phyloP scores from a whole-genome alignment of 2,329 filamentous ascomycete genomes.

The Mycosphaerella sp. region DNA sequence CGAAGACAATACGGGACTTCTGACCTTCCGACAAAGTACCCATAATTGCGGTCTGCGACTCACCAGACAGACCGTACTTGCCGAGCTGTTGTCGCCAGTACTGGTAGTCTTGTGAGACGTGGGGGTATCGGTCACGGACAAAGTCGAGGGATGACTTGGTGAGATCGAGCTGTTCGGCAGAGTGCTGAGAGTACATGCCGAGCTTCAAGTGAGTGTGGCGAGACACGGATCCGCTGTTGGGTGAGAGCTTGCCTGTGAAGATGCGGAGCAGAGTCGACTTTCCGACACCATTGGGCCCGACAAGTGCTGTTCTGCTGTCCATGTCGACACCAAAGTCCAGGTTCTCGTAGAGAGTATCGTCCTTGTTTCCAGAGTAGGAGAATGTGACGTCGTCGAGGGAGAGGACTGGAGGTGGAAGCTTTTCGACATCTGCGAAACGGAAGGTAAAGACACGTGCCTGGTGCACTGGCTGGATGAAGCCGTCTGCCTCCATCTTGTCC shows the following conservation, averaged over 20 bases:
- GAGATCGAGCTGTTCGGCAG: conserved; percentile 93
- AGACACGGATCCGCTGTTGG: conserved; percentile 72
- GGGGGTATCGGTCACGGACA: conserved; percentile 86
- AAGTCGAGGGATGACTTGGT: conserved; percentile 98
- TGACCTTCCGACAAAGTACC: conserved; percentile 96
- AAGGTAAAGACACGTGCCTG: conserved; percentile 90
- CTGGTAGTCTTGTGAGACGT: conserved; percentile 93
- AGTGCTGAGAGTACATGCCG: conserved; percentile 97
- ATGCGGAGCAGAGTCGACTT: conserved; percentile 94
- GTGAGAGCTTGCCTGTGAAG: conserved; percentile 91
- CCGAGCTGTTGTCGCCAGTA: conserved; percentile 99
- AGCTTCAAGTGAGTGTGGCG: conserved; percentile 98
- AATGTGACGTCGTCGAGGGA: conserved; percentile 97
- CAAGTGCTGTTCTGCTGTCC: conserved; percentile 94
- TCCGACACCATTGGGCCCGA: conserved; percentile 97
- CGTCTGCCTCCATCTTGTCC: conserved; percentile 99
- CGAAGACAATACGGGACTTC: conserved; percentile 97
- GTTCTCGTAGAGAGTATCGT: conserved; percentile 93
- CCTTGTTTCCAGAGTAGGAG: conserved; percentile 83
- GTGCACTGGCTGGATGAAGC: conserved; percentile 87
- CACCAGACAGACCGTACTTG: conserved; percentile 85
- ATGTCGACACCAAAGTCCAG: conserved; percentile 99
- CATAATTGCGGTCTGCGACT: conserved; percentile 94
- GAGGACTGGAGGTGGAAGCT: conserved; percentile 94
- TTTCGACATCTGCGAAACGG: conserved; percentile 97